Evolutionary conservation across 106 monocot species (phyloP).

Genomic region (Dendrobium nobile): DNA sequence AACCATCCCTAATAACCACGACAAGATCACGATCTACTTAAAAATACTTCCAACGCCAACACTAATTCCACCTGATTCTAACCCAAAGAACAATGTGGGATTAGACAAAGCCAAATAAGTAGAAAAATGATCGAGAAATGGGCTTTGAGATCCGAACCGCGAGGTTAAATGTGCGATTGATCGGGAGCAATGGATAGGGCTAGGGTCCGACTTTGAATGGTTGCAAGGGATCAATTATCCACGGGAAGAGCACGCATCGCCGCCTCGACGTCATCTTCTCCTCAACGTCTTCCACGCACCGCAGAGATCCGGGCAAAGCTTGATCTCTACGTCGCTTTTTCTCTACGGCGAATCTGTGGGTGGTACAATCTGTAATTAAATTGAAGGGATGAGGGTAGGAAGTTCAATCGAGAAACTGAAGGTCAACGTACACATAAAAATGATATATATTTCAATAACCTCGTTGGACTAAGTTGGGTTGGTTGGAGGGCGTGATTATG

Average conservation of each 20-base stretch:
- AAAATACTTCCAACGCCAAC: neutral
- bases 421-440: too few relatives aligned
- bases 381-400: neutral
- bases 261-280: constrained; percentile 4
- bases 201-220: neutral
- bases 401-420: neutral
- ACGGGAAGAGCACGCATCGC: neutral
- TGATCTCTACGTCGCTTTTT: neutral
- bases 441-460: too few relatives aligned
- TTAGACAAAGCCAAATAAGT: neutral
- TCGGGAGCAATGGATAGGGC: neutral
- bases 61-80: neutral
- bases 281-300: constrained; percentile 1
- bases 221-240: neutral
- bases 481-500: too few relatives aligned
- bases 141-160: neutral
- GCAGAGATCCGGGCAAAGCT: constrained; percentile 6
- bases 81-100: neutral
- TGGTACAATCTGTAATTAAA: neutral
- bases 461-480: too few relatives aligned
- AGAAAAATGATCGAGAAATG: neutral
- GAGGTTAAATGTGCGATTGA: neutral
- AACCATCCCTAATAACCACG: neutral
- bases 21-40: neutral
- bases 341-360: neutral